Conservation (phyloP, 805 yeast genomes). For the Starmerella davenportii region DNA sequence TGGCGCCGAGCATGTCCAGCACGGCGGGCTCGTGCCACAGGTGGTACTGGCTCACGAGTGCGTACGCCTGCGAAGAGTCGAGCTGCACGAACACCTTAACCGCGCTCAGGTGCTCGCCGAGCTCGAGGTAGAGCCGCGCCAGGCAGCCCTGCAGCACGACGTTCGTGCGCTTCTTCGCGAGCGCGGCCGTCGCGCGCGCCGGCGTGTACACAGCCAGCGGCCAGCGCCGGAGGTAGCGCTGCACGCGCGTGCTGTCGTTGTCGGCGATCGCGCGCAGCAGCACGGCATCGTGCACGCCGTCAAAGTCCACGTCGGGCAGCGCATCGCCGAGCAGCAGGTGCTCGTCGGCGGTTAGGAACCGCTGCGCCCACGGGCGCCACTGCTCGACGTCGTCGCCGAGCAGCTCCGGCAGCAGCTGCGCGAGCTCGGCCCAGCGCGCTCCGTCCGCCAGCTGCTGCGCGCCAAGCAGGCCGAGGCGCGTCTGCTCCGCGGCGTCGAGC, state of each 20-base stretch:
- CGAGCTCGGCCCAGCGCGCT: constrained; percentile 2
- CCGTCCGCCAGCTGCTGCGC: constrained; percentile 19
- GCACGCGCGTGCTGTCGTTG: constrained; percentile 25
- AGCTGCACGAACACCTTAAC: constrained; percentile 42
- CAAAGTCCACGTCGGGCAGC: constrained; percentile 34
- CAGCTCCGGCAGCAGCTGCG: constrained; percentile 3
- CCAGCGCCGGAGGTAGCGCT: constrained; percentile 38
- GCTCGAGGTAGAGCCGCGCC: constrained; percentile 34
- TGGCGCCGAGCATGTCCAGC: constrained; percentile 31
- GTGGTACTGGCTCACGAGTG: constrained; percentile 45
- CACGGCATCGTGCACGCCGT: constrained; percentile 27
- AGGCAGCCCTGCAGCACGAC: constrained; percentile 15
- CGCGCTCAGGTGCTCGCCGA: constrained; percentile 44
- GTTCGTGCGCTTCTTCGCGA: constrained; percentile 27
- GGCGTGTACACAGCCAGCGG: constrained; percentile 35
- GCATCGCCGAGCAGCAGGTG: constrained; percentile 30
- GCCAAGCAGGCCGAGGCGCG: constrained; percentile 38
- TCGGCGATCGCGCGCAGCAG: constrained; percentile 30
- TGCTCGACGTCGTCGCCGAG: constrained; percentile 21
- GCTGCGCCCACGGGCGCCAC: constrained; percentile 51
- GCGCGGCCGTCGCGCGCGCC: constrained; percentile 26
- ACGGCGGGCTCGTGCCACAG: constrained; percentile 32
- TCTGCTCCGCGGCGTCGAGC: background rate
- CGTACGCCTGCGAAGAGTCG: constrained; percentile 36
- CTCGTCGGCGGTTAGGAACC: constrained; percentile 33